Base-by-base conservation (phyloP, 495 filamentous ascomycete species). In the Xylaria palmicola region DNA sequence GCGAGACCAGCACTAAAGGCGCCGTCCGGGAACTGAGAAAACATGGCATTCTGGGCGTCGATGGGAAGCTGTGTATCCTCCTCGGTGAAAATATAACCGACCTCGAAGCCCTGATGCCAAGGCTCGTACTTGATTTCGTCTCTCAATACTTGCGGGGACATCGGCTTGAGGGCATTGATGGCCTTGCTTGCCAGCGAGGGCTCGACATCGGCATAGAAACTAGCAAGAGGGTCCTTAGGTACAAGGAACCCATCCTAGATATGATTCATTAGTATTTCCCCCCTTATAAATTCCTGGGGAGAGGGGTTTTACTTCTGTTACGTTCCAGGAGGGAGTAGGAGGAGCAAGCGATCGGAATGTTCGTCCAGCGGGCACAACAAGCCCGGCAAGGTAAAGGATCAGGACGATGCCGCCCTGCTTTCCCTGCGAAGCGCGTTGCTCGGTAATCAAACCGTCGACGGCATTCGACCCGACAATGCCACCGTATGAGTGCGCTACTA, bases 401-500 rank as follows among this genome's bases (percentile, higher is more conserved):
- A 74, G 66, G 30, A 70, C 65, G 24, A 78, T 65, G 3, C 77
- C 77, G 9, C 75, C 77, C 6, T 59, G 13, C 34, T 63, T 63
- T 12, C 68, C 68, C 6, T 54, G 15, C 4, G 63, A 39, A 30
- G 55, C 44, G 20, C 70, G 66, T 39, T 65, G 63, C 39, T 49
- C 22, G 19, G 64, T 27, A 15, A 60, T 62, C 6, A 77, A 69
- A 15, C 62, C 70, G 24, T 65, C 56, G 26, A 73, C 49, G 6
- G 76, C 76, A 41, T 72, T 66, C 1, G 68, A 73, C 22, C 72
- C 72, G 39, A 75, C 68, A 19, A 65, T 58, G 27, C 77, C 76
- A 40, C 77, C 76, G 51, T 78, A 78, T 4, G 77, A 78, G 56
- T 80, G 77, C 56, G 75, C 69, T 27, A 79, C 58, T 65, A 75